Conservation (phyloP, 2,329 filamentous ascomycete species). For the Colletotrichum echinochloae region DNA sequence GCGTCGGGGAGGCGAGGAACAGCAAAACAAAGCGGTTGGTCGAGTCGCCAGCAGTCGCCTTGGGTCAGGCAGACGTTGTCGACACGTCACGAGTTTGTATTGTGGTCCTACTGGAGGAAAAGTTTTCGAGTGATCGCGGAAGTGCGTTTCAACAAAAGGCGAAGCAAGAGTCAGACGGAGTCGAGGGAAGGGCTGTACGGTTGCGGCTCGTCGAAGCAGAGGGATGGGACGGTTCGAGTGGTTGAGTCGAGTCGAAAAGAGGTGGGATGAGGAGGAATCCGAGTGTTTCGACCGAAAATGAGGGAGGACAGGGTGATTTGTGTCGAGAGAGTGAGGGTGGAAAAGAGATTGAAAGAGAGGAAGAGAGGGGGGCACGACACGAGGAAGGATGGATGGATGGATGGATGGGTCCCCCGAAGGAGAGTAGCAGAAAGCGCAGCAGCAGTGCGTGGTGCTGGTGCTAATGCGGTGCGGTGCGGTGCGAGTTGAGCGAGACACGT, state of each 20-base stretch:
- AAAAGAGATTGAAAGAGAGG: constrained; percentile 42
- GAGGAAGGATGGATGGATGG: constrained; percentile 38
- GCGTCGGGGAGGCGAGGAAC: constrained; percentile 17
- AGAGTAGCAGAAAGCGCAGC: constrained; percentile 24
- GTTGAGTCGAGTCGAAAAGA: constrained; percentile 37
- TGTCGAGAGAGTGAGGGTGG: constrained; percentile 32
- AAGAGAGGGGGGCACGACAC: constrained; percentile 42
- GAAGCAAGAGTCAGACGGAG: constrained; percentile 40
- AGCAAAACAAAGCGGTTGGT: constrained; percentile 4
- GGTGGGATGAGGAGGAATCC: constrained; percentile 29
- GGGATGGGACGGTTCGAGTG: constrained; percentile 43
- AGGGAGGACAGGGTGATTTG: constrained; percentile 35
- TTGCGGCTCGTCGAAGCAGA: constrained; percentile 49
- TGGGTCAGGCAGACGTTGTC: not conserved
- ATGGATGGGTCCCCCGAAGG: constrained; percentile 38
- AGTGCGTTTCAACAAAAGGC: constrained; percentile 41
- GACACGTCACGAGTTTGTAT: constrained; percentile 16
- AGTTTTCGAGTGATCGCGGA: constrained; percentile 42
- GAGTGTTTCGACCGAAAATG: constrained; percentile 34
- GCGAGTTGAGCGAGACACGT: constrained; percentile 39
- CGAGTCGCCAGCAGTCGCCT: not conserved
- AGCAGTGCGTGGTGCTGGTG: constrained; percentile 25
- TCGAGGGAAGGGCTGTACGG: constrained; percentile 43
- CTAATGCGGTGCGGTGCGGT: constrained; percentile 22
- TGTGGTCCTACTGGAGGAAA: constrained; percentile 29